phyloP scores from a whole-genome alignment of 2,329 filamentous ascomycete species.

The Claviceps lovelessii region DNA sequence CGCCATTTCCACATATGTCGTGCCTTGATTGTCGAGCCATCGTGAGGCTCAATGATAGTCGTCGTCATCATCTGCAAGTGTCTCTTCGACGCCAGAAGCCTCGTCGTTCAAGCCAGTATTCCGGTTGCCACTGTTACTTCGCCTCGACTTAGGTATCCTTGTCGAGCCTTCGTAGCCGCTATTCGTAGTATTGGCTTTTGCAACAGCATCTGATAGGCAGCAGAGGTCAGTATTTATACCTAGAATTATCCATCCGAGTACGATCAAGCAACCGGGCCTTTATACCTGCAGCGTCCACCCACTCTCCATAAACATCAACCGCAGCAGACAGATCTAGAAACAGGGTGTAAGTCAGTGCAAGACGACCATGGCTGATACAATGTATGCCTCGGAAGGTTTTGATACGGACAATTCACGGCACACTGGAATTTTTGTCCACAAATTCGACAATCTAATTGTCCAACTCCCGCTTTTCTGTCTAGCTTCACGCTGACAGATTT shows the following conservation, averaged over 20 bases:
- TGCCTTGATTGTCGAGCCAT: background rate
- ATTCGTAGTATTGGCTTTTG: constrained; percentile 28
- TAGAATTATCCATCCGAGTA: background rate
- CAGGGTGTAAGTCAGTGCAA: constrained; percentile 6
- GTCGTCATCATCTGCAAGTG: constrained; percentile 37
- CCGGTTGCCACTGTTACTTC: constrained; percentile 6
- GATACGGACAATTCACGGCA: constrained; percentile 66
- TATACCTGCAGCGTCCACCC: constrained; percentile 73
- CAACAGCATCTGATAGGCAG: constrained; percentile 30
- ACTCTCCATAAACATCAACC: constrained; percentile 94
- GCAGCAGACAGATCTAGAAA: constrained; percentile 65
- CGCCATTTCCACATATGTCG: background rate
- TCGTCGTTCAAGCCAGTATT: constrained; percentile 32
- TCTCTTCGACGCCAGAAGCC: constrained; percentile 31
- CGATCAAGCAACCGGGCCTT: background rate
- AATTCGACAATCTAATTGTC: constrained; percentile 75
- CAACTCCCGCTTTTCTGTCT: constrained; percentile 82
- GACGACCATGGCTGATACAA: background rate
- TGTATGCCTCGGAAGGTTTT: background rate
- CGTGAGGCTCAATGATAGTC: constrained; percentile 30
- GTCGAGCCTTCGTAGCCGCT: constrained; percentile 16
- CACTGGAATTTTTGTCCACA: constrained; percentile 92
- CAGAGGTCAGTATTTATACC: background rate
- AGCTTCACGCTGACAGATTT: constrained; percentile 82
- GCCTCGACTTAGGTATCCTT: constrained; percentile 7